Evolutionary conservation across 768 basidiomycete genomes (phyloP).

Genomic region (Serendipita sp.): DNA sequence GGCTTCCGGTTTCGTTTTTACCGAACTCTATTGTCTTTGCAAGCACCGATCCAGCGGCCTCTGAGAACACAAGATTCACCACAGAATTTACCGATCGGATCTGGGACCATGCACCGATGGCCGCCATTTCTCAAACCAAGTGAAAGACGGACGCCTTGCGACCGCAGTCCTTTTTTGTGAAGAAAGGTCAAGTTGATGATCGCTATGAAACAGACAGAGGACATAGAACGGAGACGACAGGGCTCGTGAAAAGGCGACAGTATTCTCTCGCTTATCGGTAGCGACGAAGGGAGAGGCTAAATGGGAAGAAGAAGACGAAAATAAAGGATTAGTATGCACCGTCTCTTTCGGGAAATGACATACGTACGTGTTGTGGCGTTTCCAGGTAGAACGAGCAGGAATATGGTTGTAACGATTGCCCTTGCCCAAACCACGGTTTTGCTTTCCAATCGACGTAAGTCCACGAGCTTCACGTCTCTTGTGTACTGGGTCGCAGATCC

Average conservation of each 20-base stretch:
- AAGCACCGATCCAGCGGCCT: neutral
- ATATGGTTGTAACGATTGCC: slow-evolving; percentile 89
- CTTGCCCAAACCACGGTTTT: slow-evolving; percentile 97
- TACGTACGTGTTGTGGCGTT: slow-evolving; percentile 77
- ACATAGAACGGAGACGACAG: neutral
- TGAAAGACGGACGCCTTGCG: too few species aligned
- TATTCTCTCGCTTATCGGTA: slow-evolving; percentile 14
- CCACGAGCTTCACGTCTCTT: slow-evolving; percentile 97
- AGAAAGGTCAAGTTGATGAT: neutral
- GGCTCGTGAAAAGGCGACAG: neutral
- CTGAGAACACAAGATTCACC: neutral
- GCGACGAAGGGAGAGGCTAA: slow-evolving; percentile 20
- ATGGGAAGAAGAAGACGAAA: neutral
- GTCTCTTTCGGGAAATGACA: neutral
- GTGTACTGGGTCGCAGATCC: slow-evolving; percentile 97
- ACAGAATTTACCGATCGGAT: neutral
- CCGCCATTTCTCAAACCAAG: too few species aligned
- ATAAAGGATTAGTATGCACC: neutral
- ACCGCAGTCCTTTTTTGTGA: too few species aligned
- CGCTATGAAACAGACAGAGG: neutral
- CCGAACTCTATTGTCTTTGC: neutral
- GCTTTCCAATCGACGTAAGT: slow-evolving; percentile 90
- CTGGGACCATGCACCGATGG: neutral
- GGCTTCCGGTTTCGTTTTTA: neutral
- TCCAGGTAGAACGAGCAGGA: slow-evolving; percentile 84